These are phyloP conservation scores for Bolboschoenus planiculmis DNA, from an alignment of 176 grass and related monocot species.

Conservation along the genomic window DNA sequence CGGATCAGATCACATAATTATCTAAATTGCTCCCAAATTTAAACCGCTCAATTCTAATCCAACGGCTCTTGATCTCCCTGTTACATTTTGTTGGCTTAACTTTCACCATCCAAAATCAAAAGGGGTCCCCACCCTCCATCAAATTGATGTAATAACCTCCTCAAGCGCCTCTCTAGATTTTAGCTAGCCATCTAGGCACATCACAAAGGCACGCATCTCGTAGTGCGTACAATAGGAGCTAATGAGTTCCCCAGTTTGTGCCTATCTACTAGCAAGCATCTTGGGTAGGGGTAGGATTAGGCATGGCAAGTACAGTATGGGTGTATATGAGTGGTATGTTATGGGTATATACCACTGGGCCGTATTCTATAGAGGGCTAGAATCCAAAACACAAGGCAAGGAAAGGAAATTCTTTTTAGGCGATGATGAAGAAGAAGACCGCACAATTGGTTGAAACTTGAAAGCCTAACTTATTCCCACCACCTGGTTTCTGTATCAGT, in stretches of 20 bases:
- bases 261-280: neutral
- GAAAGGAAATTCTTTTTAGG: constrained; percentile 7
- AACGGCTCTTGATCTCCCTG: neutral
- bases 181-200: neutral
- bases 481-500: neutral
- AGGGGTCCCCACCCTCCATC: neutral
- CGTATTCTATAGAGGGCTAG: neutral
- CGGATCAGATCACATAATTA: neutral
- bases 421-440: neutral
- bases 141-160: neutral
- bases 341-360: constrained; percentile 13
- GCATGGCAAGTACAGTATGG: neutral
- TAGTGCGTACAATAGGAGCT: neutral
- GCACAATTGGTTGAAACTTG: neutral
- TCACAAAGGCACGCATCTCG: constrained; percentile 10
- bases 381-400: constrained; percentile 11
- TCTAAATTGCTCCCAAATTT: neutral
- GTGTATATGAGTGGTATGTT: neutral
- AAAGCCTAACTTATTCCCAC: too few species aligned
- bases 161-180: neutral
- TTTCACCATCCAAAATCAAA: neutral
- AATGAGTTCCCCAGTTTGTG: constrained; percentile 21
- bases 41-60: neutral
- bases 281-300: neutral
- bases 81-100: neutral